Evolutionary conservation across 441 rosid species (phyloP).

Genomic region (Biscutella laevigata): DNA sequence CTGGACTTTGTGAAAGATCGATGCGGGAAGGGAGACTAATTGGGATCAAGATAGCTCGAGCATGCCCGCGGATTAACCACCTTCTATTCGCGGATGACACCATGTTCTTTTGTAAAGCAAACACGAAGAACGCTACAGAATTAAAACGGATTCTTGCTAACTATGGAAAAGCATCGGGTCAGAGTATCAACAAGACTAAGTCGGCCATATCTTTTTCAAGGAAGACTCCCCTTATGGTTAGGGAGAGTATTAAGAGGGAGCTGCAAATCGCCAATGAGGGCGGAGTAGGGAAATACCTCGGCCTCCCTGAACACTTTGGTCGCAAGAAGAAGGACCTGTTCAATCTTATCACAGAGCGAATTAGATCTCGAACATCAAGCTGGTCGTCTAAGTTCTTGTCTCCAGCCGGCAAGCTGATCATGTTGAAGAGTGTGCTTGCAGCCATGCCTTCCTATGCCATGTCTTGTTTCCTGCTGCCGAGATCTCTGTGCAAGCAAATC

Average conservation of each 20-base stretch:
- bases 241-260: background rate
- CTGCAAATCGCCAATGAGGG: background rate
- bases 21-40: no score
- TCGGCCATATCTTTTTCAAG: background rate
- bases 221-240: no score
- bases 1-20: background rate
- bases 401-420: no score
- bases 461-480: no score
- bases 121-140: background rate
- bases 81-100: background rate
- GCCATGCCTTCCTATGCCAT: no score
- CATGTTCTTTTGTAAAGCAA: background rate
- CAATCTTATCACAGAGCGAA: background rate
- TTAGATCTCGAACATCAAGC: no score
- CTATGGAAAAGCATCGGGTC: background rate
- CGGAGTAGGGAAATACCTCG: background rate
- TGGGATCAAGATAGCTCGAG: background rate
- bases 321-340: background rate
- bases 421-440: no score
- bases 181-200: no score
- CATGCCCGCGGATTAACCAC: background rate
- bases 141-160: background rate
- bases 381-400: no score
- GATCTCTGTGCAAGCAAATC: no score
- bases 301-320: background rate